Conservation (phyloP, 345 rosid species). For the Brassica nigra region DNA sequence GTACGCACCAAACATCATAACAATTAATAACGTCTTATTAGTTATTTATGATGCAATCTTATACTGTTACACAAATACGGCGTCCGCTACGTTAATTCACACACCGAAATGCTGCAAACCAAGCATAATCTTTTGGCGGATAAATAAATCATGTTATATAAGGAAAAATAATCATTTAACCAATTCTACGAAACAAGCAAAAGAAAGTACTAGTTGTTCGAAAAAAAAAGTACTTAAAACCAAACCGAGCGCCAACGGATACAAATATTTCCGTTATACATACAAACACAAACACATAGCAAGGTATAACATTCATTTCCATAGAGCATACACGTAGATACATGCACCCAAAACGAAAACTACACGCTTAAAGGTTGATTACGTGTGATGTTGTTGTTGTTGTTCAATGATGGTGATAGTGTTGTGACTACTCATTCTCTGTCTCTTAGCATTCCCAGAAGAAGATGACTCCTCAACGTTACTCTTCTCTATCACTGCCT, state of each 20-base stretch:
- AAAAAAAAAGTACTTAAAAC: background rate
- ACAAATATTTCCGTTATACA: conserved; percentile 38
- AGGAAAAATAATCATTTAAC: background rate
- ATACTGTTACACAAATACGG: too few relatives aligned
- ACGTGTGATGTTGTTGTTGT: conserved; percentile 44
- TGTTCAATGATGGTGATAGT: conserved; percentile 56
- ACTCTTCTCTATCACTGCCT: conserved; percentile 83
- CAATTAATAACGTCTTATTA: too few relatives aligned
- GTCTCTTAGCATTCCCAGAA: conserved; percentile 79
- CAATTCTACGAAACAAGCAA: conserved; percentile 8
- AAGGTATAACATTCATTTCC: conserved; percentile 24
- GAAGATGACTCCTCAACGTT: conserved; percentile 68
- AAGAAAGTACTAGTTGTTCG: background rate
- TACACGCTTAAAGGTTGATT: background rate
- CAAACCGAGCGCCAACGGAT: conserved; percentile 29
- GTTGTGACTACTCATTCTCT: conserved; percentile 55
- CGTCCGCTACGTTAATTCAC: too few relatives aligned
- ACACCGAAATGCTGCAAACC: conserved; percentile 4
- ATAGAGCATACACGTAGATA: conserved; percentile 17
- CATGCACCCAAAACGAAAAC: background rate
- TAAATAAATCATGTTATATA: background rate
- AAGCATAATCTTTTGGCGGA: conserved; percentile 27
- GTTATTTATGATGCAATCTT: too few relatives aligned
- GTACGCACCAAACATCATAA: too few relatives aligned
- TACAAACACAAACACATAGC: conserved; percentile 30